A percentile compares a stretch with the other conserved stretches of the same genome.
These are phyloP conservation scores for Coelastrella sp. DNA, from an alignment of 139 green algal species.

Conservation along the genomic window DNA sequence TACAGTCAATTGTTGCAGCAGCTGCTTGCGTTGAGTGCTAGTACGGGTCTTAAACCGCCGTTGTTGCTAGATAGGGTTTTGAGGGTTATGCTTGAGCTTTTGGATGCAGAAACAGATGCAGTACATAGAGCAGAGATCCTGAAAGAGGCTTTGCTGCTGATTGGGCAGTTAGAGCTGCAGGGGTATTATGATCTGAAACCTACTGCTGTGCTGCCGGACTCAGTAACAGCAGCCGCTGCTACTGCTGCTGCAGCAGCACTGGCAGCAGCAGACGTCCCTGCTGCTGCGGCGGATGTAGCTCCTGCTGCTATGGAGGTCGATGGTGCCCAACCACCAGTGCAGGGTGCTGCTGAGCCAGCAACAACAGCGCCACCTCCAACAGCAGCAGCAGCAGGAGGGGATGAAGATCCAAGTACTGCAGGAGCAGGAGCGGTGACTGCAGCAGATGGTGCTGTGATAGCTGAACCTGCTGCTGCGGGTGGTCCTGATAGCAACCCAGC, in stretches of 20 bases:
- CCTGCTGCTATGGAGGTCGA: not conserved
- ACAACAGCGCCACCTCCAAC: no score
- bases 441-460: not conserved
- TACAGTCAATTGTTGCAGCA: not conserved
- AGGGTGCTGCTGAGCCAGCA: no score
- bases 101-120: not conserved
- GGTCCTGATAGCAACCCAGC: not conserved
- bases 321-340: not conserved
- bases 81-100: not conserved
- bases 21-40: not conserved
- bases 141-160: not conserved
- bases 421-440: slow-evolving; percentile 5
- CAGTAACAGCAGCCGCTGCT: not conserved
- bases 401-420: not conserved
- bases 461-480: not conserved
- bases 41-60: slow-evolving; percentile 8
- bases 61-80: slow-evolving; percentile 17
- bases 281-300: not conserved
- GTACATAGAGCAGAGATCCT: not conserved
- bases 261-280: not conserved
- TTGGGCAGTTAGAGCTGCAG: slow-evolving; percentile 19
- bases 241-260: not conserved
- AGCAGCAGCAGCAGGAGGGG: no score
- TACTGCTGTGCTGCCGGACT: not conserved
- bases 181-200: not conserved